A percentile compares a stretch with the other conserved stretches of the same genome.
Evolutionary conservation across 2,329 filamentous ascomycete species (phyloP).

Genomic region (Aureobasidium mangrovei): DNA sequence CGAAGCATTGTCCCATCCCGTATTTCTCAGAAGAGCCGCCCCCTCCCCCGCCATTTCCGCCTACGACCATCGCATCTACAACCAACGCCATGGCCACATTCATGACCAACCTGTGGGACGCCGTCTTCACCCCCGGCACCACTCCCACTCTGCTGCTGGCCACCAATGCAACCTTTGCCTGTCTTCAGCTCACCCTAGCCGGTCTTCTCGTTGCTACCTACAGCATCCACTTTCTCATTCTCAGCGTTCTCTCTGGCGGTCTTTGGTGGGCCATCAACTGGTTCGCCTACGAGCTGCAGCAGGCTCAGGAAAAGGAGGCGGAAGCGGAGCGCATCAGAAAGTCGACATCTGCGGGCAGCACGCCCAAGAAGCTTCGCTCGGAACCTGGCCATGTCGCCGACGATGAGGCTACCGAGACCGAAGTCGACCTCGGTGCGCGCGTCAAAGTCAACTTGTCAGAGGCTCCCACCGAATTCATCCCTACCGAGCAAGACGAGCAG

Average conservation of each 20-base stretch:
- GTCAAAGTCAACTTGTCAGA: constrained; percentile 2
- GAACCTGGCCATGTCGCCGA: constrained; percentile 29
- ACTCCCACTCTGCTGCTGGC: constrained; percentile 82
- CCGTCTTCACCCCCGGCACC: constrained; percentile 85
- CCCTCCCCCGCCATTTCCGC: background rate
- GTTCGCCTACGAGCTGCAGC: constrained; percentile 65
- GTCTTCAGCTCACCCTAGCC: constrained; percentile 71
- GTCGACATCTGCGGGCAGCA: constrained; percentile 23
- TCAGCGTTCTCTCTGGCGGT: constrained; percentile 69
- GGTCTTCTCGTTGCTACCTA: constrained; percentile 69
- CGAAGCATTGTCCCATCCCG: too few relatives aligned
- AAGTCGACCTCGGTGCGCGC: constrained; percentile 25
- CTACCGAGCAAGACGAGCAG: constrained; percentile 14
- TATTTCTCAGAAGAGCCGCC: too few relatives aligned
- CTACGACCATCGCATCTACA: background rate
- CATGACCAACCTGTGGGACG: constrained; percentile 74
- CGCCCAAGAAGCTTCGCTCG: constrained; percentile 43
- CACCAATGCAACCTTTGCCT: constrained; percentile 81
- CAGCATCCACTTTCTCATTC: constrained; percentile 78
- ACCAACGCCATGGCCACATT: constrained; percentile 37
- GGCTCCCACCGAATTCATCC: background rate
- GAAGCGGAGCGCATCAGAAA: constrained; percentile 39
- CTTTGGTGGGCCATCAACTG: constrained; percentile 96
- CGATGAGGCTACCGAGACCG: constrained; percentile 41
- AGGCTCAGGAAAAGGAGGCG: constrained; percentile 39